These are phyloP conservation scores for Actinomortierella wolfii DNA, from an alignment of 371 early-diverging fungal genomes.

Conservation along the genomic window DNA sequence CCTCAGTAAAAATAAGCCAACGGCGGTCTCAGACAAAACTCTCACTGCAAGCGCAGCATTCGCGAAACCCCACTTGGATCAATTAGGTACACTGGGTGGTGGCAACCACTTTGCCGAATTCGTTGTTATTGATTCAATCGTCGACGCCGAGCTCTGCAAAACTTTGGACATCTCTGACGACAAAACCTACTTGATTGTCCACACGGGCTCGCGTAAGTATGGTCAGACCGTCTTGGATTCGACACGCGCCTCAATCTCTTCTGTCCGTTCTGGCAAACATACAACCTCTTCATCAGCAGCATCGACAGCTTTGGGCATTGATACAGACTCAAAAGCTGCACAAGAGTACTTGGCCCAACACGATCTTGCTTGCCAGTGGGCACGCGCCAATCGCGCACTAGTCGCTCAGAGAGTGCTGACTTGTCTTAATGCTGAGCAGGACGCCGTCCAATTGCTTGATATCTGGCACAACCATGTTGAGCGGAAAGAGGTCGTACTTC, in stretches of 20 bases:
- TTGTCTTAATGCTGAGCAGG: conserved; percentile 40
- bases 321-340: conserved; percentile 16
- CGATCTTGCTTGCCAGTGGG: conserved; percentile 54
- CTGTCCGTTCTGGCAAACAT: no score
- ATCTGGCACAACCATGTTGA: conserved; percentile 60
- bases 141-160: conserved; percentile 40
- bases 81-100: conserved; percentile 58
- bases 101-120: conserved; percentile 67
- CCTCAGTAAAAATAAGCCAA: conserved; percentile 23
- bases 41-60: no score
- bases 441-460: conserved; percentile 48
- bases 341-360: conserved; percentile 48
- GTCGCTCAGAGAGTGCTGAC: conserved; percentile 52
- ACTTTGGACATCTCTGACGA: conserved; percentile 20
- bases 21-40: no score
- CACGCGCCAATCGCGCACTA: conserved; percentile 51
- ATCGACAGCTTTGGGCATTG: conserved; percentile 28
- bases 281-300: no score
- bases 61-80: conserved; percentile 33
- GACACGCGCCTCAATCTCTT: no score
- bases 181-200: conserved; percentile 51
- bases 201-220: conserved; percentile 55
- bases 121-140: conserved; percentile 47
- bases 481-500: conserved; percentile 9
- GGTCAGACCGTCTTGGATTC: conserved; percentile 54